Percentiles rank a stretch among this genome's conserved stretches.
Evolutionary conservation across 2,329 filamentous ascomycete genomes (phyloP).

Genomic region (Aspergillus tanneri): DNA sequence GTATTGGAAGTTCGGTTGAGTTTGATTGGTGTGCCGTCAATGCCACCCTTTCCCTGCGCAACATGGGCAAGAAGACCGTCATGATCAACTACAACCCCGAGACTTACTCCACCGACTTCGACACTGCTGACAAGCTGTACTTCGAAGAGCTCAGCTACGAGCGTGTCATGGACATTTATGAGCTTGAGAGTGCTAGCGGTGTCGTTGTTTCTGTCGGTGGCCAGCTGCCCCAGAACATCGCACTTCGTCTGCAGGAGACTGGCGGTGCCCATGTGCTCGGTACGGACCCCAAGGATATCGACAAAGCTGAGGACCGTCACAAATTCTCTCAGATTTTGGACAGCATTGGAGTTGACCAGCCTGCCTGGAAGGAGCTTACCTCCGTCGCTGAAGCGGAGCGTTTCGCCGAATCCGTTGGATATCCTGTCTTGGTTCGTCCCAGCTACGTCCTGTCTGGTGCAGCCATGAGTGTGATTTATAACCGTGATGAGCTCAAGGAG

Average conservation of each 20-base stretch:
- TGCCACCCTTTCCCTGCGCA: slow-evolving; percentile 75
- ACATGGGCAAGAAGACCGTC: slow-evolving; percentile 92
- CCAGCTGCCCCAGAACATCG: slow-evolving; percentile 96
- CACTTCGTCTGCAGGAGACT: slow-evolving; percentile 85
- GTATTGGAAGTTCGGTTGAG: slow-evolving; percentile 95
- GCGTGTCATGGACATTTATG: slow-evolving; percentile 98
- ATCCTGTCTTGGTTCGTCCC: slow-evolving; percentile 92
- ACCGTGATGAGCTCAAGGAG: slow-evolving; percentile 83
- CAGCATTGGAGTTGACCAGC: slow-evolving; percentile 94
- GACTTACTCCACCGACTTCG: slow-evolving; percentile 79
- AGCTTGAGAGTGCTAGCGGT: slow-evolving; percentile 78
- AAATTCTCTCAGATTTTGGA: slow-evolving; percentile 98
- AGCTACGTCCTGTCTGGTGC: slow-evolving; percentile 95
- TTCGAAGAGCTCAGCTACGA: slow-evolving; percentile 97
- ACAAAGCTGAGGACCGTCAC: slow-evolving; percentile 96
- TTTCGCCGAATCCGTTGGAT: slow-evolving; percentile 82
- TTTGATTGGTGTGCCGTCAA: slow-evolving; percentile 99
- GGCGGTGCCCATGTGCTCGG: slow-evolving; percentile 89
- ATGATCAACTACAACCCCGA: slow-evolving; percentile 96
- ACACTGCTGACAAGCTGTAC: slow-evolving; percentile 86
- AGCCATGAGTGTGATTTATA: slow-evolving; percentile 95
- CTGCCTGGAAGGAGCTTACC: slow-evolving; percentile 95
- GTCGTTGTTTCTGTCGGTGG: slow-evolving; percentile 96
- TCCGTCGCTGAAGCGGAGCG: slow-evolving; percentile 82
- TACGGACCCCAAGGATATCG: slow-evolving; percentile 89